These are phyloP conservation scores for Talaromyces sp. DNA, from an alignment of 2,329 filamentous ascomycete genomes.

Conservation along the genomic window DNA sequence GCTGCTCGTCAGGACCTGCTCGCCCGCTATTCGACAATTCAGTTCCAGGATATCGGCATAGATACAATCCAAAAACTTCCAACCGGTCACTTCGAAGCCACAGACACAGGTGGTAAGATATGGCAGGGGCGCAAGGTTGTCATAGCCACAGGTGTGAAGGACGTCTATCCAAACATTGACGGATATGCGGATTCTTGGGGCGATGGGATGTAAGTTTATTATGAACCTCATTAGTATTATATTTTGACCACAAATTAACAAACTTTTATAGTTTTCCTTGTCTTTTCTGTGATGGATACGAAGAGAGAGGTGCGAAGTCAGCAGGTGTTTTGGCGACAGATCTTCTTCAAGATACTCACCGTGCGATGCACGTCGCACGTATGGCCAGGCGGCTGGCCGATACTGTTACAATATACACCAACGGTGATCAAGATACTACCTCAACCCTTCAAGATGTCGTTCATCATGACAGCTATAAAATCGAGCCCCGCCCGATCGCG, in stretches of 20 bases:
- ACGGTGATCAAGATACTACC: conserved; percentile 34
- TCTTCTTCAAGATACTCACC: conserved; percentile 14
- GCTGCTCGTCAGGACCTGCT: conserved; percentile 4
- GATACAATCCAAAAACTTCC: neutral
- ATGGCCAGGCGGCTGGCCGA: conserved; percentile 38
- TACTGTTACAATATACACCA: conserved; percentile 50
- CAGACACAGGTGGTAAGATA: conserved; percentile 36
- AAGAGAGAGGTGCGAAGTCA: conserved; percentile 46
- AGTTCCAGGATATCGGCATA: conserved; percentile 11
- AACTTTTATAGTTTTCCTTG: conserved; percentile 48
- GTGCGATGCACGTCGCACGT: conserved; percentile 15
- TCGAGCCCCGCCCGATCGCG: conserved; percentile 5
- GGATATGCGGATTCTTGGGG: conserved; percentile 53
- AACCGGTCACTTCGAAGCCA: conserved; percentile 28
- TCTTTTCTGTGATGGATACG: conserved; percentile 57
- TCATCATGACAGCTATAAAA: neutral
- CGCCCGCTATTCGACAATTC: conserved; percentile 4
- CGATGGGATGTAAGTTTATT: conserved; percentile 20
- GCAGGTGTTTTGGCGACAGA: conserved; percentile 44
- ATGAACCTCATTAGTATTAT: conserved; percentile 20
- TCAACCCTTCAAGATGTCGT: neutral
- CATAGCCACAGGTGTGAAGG: conserved; percentile 50
- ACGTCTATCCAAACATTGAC: conserved; percentile 48
- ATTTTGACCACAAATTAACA: conserved; percentile 11
- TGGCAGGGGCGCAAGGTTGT: conserved; percentile 51